Evolutionary conservation across 2,329 filamentous ascomycete genomes (phyloP).

Genomic region (Colletotrichum sidae): DNA sequence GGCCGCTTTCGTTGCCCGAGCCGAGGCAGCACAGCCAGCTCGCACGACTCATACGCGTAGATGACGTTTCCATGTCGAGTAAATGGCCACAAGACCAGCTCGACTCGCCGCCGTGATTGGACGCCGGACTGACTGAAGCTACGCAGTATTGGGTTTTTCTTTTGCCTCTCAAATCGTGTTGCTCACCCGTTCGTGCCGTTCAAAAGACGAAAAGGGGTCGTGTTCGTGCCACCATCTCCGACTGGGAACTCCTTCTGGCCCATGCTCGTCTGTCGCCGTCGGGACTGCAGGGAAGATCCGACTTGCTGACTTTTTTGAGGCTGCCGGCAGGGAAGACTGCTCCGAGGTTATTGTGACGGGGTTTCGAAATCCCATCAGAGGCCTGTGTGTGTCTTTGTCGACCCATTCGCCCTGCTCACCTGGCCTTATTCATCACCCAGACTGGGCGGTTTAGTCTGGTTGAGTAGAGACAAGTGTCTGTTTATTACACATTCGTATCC

Average conservation of each 20-base stretch:
- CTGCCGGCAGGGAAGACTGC: conserved; percentile 28
- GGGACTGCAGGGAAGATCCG: conserved; percentile 7
- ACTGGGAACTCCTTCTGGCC: background rate
- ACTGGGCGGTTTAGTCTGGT: background rate
- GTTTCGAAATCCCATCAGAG: conserved; percentile 34
- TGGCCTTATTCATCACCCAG: background rate
- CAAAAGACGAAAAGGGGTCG: background rate
- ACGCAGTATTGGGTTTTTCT: background rate
- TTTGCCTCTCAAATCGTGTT: background rate
- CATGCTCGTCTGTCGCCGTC: background rate
- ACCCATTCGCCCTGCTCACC: conserved; percentile 18
- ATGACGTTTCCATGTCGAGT: conserved; percentile 31
- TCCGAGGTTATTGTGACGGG: conserved; percentile 24
- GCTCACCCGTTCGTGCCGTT: background rate
- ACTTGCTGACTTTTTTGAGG: conserved; percentile 15
- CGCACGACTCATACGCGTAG: conserved; percentile 22
- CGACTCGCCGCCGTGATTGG: conserved; percentile 20
- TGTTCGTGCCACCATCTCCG: conserved; percentile 26
- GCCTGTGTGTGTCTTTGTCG: conserved; percentile 11
- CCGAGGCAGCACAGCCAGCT: conserved; percentile 5
- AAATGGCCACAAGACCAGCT: conserved; percentile 30
- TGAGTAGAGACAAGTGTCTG: background rate
- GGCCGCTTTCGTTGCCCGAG: conserved; percentile 24
- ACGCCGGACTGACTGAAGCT: background rate
- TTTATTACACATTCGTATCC: background rate